These are phyloP conservation scores for Collybia sordida DNA, from an alignment of 768 basidiomycete species.

Conservation along the genomic window DNA sequence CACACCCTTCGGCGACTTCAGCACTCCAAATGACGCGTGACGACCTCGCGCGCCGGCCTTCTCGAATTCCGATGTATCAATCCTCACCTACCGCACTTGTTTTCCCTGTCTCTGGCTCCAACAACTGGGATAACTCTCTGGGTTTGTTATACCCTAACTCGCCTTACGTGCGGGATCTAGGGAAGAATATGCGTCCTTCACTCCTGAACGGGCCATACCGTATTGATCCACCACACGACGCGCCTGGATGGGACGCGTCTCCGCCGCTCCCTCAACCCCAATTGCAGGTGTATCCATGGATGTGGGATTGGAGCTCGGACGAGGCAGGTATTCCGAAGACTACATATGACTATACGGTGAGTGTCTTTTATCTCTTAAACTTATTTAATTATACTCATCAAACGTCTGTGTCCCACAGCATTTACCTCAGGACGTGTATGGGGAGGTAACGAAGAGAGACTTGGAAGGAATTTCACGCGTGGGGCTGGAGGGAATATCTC, in stretches of 20 bases:
- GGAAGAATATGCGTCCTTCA: conserved; percentile 2
- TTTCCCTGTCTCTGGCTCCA: neutral
- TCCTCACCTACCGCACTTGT: conserved; percentile 1
- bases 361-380: neutral
- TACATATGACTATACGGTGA: neutral
- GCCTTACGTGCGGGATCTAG: neutral
- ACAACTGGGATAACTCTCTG: neutral
- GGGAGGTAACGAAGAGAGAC: neutral
- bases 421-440: neutral
- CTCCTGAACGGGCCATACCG: conserved; percentile 13
- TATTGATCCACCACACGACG: conserved; percentile 11
- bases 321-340: neutral
- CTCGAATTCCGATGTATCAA: conserved; percentile 14
- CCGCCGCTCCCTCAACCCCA: conserved; percentile 7
- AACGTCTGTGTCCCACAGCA: neutral
- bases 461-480: neutral
- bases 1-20: neutral
- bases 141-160: conserved; percentile 1
- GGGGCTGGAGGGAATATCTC: neutral
- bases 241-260: conserved; percentile 15
- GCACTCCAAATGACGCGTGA: conserved; percentile 17
- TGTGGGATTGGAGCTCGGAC: neutral
- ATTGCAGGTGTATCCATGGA: neutral
- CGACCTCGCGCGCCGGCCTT: conserved; percentile 20
- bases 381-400: neutral